Evolutionary conservation across 305 asterid species (phyloP).

Genomic region (Galium porrigens): DNA sequence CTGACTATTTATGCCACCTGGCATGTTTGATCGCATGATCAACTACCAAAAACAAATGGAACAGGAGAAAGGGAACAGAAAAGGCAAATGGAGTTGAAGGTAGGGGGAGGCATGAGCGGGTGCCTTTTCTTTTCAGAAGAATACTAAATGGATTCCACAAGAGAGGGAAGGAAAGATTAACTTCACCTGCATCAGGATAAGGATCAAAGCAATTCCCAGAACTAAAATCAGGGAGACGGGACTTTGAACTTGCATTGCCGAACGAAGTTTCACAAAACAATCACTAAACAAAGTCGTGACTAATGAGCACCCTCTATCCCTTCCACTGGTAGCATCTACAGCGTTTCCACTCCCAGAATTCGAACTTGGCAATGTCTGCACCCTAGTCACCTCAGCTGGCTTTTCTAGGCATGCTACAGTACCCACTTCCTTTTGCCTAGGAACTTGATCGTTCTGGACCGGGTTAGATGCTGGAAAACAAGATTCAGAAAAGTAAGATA

Average conservation of each 20-base stretch:
- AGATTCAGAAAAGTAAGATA: constrained; percentile 7
- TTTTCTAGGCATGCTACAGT: constrained; percentile 9
- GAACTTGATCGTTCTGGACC: constrained; percentile 32
- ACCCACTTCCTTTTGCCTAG: constrained; percentile 11
- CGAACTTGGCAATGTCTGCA: constrained; percentile 22
- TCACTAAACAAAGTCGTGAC: constrained; percentile 31
- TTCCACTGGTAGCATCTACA: constrained; percentile 22
- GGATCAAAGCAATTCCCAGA: constrained; percentile 41
- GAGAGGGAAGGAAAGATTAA: neutral
- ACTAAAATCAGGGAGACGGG: constrained; percentile 42
- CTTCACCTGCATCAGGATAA: constrained; percentile 83
- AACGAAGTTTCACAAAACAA: constrained; percentile 24
- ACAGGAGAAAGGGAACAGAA: neutral
- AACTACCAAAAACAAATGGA: neutral
- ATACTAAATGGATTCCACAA: neutral
- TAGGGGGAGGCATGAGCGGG: neutral
- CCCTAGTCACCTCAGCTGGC: constrained; percentile 19
- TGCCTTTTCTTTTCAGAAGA: neutral
- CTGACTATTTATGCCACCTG: neutral
- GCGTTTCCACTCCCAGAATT: constrained; percentile 24
- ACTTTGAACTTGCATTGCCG: constrained; percentile 41
- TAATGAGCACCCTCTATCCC: constrained; percentile 21
- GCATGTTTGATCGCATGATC: neutral
- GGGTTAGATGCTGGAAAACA: constrained; percentile 21
- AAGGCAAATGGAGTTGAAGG: neutral